phyloP scores from a whole-genome alignment of 371 early-diverging fungal genomes.

The Amoeboaphelidium protococcarum region DNA sequence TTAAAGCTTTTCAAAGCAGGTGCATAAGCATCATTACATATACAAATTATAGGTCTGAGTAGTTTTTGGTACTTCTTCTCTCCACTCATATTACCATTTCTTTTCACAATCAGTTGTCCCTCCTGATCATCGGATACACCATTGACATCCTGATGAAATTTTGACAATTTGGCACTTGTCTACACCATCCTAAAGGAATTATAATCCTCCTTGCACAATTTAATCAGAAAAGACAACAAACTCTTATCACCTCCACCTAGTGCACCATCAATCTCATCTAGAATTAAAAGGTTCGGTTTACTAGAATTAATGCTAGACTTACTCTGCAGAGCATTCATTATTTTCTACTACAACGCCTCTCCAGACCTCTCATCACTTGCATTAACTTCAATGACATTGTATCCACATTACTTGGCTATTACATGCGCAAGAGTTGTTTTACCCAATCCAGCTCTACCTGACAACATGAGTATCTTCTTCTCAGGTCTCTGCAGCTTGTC shows the following conservation, averaged over 20 bases:
- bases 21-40: constrained; percentile 84
- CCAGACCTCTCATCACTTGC: constrained; percentile 93
- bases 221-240: neutral
- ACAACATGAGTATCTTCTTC: constrained; percentile 56
- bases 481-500: constrained; percentile 32
- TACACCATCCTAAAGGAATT: neutral
- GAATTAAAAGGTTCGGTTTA: constrained; percentile 57
- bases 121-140: neutral
- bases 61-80: constrained; percentile 12
- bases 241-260: neutral
- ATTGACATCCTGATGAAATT: too few relatives aligned
- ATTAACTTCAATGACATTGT: constrained; percentile 83
- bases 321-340: constrained; percentile 28
- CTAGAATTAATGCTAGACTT: constrained; percentile 3
- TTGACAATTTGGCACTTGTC: too few relatives aligned
- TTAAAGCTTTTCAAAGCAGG: too few relatives aligned
- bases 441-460: constrained; percentile 93
- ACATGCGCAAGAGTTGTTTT: constrained; percentile 96
- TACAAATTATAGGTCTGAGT: constrained; percentile 81
- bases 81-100: neutral
- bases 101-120: neutral
- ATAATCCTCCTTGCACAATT: neutral
- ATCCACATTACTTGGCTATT: constrained; percentile 68
- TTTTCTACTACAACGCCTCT: constrained; percentile 31
- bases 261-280: constrained; percentile 96